A percentile compares a stretch with the other conserved stretches of the same genome.
Conservation (phyloP, 2,329 filamentous ascomycete species). For the Trichoderma polysporum region DNA sequence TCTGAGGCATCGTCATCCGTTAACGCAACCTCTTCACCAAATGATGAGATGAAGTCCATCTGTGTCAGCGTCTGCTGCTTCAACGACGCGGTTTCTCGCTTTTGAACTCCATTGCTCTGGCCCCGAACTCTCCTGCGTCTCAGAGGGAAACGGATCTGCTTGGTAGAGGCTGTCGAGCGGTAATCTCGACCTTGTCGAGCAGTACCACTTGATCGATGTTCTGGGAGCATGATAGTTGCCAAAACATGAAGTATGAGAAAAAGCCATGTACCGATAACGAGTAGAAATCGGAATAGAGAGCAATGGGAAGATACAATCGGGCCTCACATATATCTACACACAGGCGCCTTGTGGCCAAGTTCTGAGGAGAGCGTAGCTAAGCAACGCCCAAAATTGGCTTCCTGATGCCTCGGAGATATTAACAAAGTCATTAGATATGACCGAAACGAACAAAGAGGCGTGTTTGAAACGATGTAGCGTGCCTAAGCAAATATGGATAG, state of each 20-base stretch:
- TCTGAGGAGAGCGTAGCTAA: background rate
- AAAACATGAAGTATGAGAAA: background rate
- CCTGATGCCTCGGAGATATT: background rate
- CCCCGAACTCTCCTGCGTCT: slow-evolving; percentile 37
- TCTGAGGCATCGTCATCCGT: slow-evolving; percentile 33
- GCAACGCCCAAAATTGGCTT: background rate
- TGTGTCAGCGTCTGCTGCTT: slow-evolving; percentile 46
- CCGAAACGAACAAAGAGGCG: background rate
- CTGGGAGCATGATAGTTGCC: slow-evolving; percentile 35
- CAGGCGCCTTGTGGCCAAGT: background rate
- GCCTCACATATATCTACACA: background rate
- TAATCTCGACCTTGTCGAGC: slow-evolving; percentile 41
- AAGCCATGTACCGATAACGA: background rate
- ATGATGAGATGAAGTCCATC: slow-evolving; percentile 40
- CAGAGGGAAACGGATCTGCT: slow-evolving; percentile 42
- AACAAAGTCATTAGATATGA: background rate
- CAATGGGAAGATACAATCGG: background rate
- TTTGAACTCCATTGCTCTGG: slow-evolving; percentile 30
- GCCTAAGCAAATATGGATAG: too few relatives aligned
- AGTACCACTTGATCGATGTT: slow-evolving; percentile 40
- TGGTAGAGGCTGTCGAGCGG: slow-evolving; percentile 38
- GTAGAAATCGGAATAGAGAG: background rate
- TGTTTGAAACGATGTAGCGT: background rate
- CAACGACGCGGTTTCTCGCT: background rate
- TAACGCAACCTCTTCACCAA: slow-evolving; percentile 32